These are phyloP conservation scores for Isatis lusitanica DNA, from an alignment of 441 rosid species.

Conservation along the genomic window DNA sequence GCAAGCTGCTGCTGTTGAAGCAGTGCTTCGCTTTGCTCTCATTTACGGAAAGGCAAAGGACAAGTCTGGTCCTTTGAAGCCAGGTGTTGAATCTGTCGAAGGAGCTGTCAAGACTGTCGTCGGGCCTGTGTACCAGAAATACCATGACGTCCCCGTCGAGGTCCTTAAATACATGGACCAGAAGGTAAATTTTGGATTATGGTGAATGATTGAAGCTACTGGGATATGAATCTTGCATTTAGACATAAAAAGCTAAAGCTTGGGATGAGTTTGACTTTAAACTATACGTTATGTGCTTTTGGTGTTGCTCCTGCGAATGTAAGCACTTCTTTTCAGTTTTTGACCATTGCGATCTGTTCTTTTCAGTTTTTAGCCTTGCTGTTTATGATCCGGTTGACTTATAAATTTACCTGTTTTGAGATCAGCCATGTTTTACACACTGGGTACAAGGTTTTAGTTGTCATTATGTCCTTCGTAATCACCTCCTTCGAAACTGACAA, in stretches of 20 bases:
- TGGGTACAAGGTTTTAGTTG: neutral
- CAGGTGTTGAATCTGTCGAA: slow-evolving; percentile 86
- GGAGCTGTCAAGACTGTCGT: slow-evolving; percentile 85
- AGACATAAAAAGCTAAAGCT: neutral
- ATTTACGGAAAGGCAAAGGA: slow-evolving; percentile 82
- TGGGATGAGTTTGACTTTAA: neutral
- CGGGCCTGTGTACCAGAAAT: slow-evolving; percentile 78
- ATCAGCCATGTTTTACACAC: neutral
- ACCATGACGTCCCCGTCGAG: slow-evolving; percentile 69
- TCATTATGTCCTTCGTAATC: neutral
- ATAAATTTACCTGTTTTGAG: neutral
- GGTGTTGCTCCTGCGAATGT: neutral
- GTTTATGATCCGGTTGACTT: neutral
- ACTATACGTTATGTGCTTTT: neutral
- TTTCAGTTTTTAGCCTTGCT: neutral
- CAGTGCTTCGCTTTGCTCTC: slow-evolving; percentile 49
- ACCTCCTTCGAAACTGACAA: neutral
- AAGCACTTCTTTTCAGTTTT: neutral
- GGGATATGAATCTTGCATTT: neutral
- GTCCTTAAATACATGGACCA: slow-evolving; percentile 83
- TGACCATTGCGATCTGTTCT: neutral
- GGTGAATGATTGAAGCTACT: neutral
- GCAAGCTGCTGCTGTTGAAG: slow-evolving; percentile 76
- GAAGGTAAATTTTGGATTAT: slow-evolving; percentile 46
- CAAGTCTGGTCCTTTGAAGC: slow-evolving; percentile 78